These are phyloP conservation scores for Talaromyces albobiverticillius DNA, from an alignment of 2,329 filamentous ascomycete species.

Conservation along the genomic window DNA sequence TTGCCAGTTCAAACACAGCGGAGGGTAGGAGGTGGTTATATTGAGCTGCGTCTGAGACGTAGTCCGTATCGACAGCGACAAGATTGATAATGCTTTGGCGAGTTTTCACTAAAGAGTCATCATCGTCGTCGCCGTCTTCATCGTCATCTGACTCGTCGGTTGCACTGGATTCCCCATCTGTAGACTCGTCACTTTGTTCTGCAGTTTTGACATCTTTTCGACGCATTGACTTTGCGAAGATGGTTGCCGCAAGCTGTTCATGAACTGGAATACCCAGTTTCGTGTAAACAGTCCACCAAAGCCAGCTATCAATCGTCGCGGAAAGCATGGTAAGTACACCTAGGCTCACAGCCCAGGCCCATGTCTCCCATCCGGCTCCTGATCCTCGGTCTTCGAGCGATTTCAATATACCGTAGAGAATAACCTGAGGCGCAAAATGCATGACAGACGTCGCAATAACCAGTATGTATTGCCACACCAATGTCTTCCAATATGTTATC, in stretches of 20 bases:
- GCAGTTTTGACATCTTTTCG: conserved; percentile 71
- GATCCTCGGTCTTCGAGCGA: conserved; percentile 57
- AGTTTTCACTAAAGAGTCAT: conserved; percentile 53
- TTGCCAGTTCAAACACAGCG: conserved; percentile 59
- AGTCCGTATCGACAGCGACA: conserved; percentile 70
- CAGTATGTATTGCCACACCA: conserved; percentile 59
- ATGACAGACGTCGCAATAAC: conserved; percentile 53
- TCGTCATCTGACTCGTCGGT: conserved; percentile 28
- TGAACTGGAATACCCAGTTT: conserved; percentile 63
- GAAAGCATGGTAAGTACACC: conserved; percentile 55
- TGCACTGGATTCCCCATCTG: conserved; percentile 34
- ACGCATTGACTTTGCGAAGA: conserved; percentile 71
- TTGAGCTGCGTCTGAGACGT: conserved; percentile 66
- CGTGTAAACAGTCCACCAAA: conserved; percentile 63
- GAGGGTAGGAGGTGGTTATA: conserved; percentile 65
- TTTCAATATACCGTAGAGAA: conserved; percentile 62
- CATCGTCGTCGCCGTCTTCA: conserved; percentile 42
- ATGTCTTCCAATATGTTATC: conserved; percentile 53
- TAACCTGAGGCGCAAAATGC: conserved; percentile 66
- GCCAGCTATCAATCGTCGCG: conserved; percentile 59
- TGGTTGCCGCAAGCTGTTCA: conserved; percentile 65
- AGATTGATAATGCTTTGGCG: conserved; percentile 72
- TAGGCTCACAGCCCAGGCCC: conserved; percentile 64
- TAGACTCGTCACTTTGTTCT: conserved; percentile 37
- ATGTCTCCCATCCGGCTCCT: conserved; percentile 54